These are phyloP conservation scores for Termitomyces sp. DNA, from an alignment of 768 basidiomycete genomes.

Conservation along the genomic window DNA sequence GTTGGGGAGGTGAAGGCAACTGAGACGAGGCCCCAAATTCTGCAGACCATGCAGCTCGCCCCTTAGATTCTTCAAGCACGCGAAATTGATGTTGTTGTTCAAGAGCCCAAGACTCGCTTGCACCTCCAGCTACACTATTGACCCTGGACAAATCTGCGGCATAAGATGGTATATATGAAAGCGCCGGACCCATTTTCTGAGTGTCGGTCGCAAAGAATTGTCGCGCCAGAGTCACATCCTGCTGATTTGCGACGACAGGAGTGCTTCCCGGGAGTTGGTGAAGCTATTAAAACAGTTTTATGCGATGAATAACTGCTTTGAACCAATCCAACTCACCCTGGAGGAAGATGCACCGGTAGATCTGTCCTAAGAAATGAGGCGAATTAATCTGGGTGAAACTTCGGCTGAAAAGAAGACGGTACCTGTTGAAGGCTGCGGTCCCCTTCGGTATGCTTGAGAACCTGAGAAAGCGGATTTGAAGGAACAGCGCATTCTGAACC, in stretches of 20 bases:
- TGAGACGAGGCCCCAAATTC: conserved; percentile 42
- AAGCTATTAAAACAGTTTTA: conserved; percentile 36
- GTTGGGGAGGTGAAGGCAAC: conserved; percentile 16
- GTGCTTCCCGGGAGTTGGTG: conserved; percentile 69
- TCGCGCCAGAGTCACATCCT: conserved; percentile 68
- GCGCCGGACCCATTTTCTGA: conserved; percentile 22
- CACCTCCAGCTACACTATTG: conserved; percentile 24
- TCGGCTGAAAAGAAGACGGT: conserved; percentile 14
- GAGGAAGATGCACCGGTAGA: conserved; percentile 68
- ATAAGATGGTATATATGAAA: conserved; percentile 16
- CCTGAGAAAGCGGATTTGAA: conserved; percentile 82
- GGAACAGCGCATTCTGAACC: conserved; percentile 86
- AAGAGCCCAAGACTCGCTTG: conserved; percentile 48
- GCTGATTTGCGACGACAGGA: conserved; percentile 43
- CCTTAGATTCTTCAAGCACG: conserved; percentile 25
- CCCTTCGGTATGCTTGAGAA: conserved; percentile 84
- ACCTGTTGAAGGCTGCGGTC: conserved; percentile 89
- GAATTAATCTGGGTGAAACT: not conserved
- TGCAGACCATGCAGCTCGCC: conserved; percentile 43
- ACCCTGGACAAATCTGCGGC: conserved; percentile 17
- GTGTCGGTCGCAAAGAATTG: conserved; percentile 65
- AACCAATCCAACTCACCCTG: conserved; percentile 36
- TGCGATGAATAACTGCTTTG: not conserved
- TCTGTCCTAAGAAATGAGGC: conserved; percentile 49
- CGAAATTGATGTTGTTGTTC: conserved; percentile 40